These are phyloP conservation scores for Alnus rubra DNA, from an alignment of 306 rosid species.

Conservation along the genomic window DNA sequence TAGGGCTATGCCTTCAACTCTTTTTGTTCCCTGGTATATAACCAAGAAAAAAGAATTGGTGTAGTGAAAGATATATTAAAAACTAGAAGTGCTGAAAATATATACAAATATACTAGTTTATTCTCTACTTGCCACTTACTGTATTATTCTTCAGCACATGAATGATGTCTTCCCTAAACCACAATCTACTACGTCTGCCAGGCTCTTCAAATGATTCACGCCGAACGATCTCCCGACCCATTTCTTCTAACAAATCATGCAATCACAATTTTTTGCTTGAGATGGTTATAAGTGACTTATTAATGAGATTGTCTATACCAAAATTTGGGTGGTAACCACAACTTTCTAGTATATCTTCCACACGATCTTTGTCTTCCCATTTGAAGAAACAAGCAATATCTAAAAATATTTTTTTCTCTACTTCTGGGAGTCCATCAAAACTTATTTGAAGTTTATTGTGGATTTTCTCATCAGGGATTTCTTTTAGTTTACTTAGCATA, in stretches of 20 bases:
- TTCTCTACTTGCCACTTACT: not conserved
- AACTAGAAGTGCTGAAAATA: not conserved
- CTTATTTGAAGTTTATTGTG: too few relatives aligned
- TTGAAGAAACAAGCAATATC: conserved; percentile 10
- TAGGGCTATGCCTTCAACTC: not conserved
- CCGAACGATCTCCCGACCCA: conserved; percentile 17
- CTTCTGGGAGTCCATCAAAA: too few relatives aligned
- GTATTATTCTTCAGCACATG: not conserved
- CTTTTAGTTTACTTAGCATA: too few relatives aligned
- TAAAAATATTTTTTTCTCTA: not conserved
- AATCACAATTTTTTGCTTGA: too few relatives aligned
- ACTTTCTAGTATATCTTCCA: not conserved
- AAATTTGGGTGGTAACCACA: not conserved
- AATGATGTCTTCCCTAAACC: conserved; percentile 8
- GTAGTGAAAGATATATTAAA: not conserved
- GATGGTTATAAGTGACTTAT: not conserved
- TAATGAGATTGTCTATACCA: not conserved
- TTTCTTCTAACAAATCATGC: conserved; percentile 2
- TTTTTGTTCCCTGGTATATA: conserved; percentile 35
- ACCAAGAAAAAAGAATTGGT: not conserved
- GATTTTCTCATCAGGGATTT: too few relatives aligned
- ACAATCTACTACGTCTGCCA: not conserved
- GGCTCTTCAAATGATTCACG: not conserved
- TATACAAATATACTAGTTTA: not conserved
- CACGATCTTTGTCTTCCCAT: not conserved